These are phyloP conservation scores for Umbelopsis isabellina DNA, from an alignment of 192 early-diverging fungal species.

Conservation along the genomic window DNA sequence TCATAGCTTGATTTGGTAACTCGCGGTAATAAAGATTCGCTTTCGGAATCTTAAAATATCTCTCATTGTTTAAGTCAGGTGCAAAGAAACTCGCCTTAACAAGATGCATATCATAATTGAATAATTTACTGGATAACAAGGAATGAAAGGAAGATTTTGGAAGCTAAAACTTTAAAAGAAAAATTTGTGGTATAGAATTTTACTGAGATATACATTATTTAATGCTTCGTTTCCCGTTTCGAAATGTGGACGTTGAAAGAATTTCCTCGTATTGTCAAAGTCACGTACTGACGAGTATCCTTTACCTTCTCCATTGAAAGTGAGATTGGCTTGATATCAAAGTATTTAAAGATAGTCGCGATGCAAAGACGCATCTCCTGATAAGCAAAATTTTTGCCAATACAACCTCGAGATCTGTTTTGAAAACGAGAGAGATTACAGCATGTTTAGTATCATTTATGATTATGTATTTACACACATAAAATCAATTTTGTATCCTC, in stretches of 20 bases:
- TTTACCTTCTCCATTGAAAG: conserved; percentile 70
- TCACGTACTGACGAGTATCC: conserved; percentile 36
- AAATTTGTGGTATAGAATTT: too few relatives aligned
- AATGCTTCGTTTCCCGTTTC: not conserved
- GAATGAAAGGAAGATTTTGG: too few relatives aligned
- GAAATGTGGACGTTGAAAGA: conserved; percentile 22
- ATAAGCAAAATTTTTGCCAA: conserved; percentile 55
- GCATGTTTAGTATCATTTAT: not conserved
- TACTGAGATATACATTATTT: not conserved
- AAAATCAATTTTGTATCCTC: not conserved
- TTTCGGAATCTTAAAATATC: too few relatives aligned
- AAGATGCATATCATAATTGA: too few relatives aligned
- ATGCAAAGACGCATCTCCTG: conserved; percentile 57
- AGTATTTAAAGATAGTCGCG: conserved; percentile 46
- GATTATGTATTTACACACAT: not conserved
- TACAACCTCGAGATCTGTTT: conserved; percentile 48
- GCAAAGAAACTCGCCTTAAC: too few relatives aligned
- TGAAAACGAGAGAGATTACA: too few relatives aligned
- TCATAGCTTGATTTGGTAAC: too few relatives aligned
- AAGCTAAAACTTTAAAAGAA: too few relatives aligned
- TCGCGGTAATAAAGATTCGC: too few relatives aligned
- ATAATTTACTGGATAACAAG: too few relatives aligned
- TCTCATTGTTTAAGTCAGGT: too few relatives aligned
- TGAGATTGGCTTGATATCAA: conserved; percentile 45
- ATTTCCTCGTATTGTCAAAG: conserved; percentile 24